Percentiles rank a stretch among this genome's conserved stretches.
phyloP scores from a whole-genome alignment of 495 filamentous ascomycete genomes.

The Xylona heveae region DNA sequence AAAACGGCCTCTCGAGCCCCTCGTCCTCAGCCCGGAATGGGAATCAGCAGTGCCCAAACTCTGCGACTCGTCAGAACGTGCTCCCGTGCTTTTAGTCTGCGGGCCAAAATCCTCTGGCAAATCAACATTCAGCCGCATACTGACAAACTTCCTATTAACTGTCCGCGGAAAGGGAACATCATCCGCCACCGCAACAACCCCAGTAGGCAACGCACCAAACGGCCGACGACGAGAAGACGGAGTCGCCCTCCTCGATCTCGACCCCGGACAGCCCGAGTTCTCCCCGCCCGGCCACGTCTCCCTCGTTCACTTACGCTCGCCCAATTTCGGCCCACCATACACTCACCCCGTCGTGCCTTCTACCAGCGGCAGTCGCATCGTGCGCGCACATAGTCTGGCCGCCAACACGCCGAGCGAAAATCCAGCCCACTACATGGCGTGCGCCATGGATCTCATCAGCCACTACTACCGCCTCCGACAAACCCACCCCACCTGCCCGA shows the following conservation, averaged over 20 bases:
- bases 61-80: constrained; percentile 19
- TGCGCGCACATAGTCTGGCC: constrained; percentile 55
- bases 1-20: constrained; percentile 31
- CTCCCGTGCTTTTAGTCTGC: constrained; percentile 34
- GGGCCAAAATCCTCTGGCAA: constrained; percentile 75
- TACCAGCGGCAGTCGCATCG: constrained; percentile 17
- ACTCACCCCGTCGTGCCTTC: constrained; percentile 33
- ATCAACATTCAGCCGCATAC: constrained; percentile 61
- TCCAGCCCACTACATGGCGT: constrained; percentile 45
- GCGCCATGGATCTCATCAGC: constrained; percentile 43
- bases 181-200: constrained; percentile 9
- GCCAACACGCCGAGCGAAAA: constrained; percentile 47
- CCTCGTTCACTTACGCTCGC: constrained; percentile 37
- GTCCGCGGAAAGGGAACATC: too few relatives aligned
- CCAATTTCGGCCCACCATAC: constrained; percentile 55
- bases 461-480: constrained; percentile 31
- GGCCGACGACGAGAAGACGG: constrained; percentile 16
- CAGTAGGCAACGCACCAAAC: constrained; percentile 12
- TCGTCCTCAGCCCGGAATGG: constrained; percentile 48
- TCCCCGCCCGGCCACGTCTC: constrained; percentile 57
- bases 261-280: constrained; percentile 71
- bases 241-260: constrained; percentile 55
- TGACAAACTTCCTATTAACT: constrained; percentile 54
- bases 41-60: constrained; percentile 21
- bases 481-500: constrained; percentile 25